Conservation (phyloP, 108 stramenopile genomes). For the Asterionellopsis glacialis region DNA sequence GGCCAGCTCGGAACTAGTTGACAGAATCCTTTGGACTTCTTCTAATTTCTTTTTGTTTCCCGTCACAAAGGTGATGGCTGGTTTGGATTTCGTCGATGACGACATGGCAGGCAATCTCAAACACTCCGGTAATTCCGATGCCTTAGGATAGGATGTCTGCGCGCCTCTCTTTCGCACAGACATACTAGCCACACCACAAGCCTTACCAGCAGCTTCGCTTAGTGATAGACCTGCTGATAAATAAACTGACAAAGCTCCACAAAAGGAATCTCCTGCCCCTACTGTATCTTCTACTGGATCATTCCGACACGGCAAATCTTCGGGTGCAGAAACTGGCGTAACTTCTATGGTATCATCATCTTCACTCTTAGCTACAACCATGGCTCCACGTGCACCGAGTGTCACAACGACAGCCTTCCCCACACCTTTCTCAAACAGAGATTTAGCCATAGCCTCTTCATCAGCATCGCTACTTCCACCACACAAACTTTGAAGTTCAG, state of each 20-base stretch:
- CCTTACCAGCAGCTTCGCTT: slow-evolving; percentile 47
- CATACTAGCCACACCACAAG: slow-evolving; percentile 84
- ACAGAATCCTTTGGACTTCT: slow-evolving; percentile 83
- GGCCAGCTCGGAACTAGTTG: slow-evolving; percentile 35
- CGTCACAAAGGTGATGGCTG: slow-evolving; percentile 92
- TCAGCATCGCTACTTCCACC: slow-evolving; percentile 14
- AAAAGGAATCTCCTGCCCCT: slow-evolving; percentile 87
- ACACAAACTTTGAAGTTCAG: slow-evolving; percentile 53
- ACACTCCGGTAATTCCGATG: slow-evolving; percentile 60
- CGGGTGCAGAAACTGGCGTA: slow-evolving; percentile 45
- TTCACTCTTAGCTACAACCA: slow-evolving; percentile 45
- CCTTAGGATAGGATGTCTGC: slow-evolving; percentile 62
- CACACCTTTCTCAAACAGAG: slow-evolving; percentile 56
- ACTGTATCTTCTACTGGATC: slow-evolving; percentile 76
- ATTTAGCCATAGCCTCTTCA: slow-evolving; percentile 53
- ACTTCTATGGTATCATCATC: slow-evolving; percentile 14
- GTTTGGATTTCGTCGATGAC: too few species aligned
- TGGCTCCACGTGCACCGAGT: slow-evolving; percentile 74
- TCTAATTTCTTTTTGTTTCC: slow-evolving; percentile 98
- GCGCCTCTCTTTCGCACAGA: slow-evolving; percentile 77
- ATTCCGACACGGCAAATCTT: slow-evolving; percentile 47
- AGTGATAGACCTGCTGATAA: slow-evolving; percentile 54
- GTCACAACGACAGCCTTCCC: slow-evolving; percentile 72
- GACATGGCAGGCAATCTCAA: slow-evolving; percentile 27
- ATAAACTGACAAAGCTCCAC: slow-evolving; percentile 70